Evolutionary conservation across 164 flowering plant genomes (phyloP).

Genomic region (Kingdonia uniflora): DNA sequence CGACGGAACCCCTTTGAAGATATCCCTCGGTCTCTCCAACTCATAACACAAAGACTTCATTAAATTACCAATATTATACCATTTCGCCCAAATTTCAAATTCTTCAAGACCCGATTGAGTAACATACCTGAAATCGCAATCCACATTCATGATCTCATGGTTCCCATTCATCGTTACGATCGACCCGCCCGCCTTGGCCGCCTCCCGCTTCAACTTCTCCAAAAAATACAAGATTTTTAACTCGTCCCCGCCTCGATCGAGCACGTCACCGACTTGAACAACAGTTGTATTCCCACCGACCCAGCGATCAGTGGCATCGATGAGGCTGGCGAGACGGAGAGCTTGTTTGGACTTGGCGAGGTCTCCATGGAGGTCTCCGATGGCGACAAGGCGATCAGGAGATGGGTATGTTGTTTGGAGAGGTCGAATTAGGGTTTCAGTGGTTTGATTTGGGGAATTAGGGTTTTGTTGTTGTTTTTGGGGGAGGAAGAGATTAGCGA

Average conservation of each 20-base stretch:
- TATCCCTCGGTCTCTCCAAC: conserved; percentile 28
- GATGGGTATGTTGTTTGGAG: conserved; percentile 35
- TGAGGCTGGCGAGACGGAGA: conserved; percentile 50
- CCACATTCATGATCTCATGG: conserved; percentile 90
- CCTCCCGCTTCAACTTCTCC: conserved; percentile 67
- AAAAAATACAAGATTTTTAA: conserved; percentile 63
- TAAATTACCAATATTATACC: conserved; percentile 55
- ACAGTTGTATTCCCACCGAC: conserved; percentile 60
- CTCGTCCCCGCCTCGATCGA: conserved; percentile 92
- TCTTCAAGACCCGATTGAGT: conserved; percentile 43
- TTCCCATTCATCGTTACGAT: conserved; percentile 81
- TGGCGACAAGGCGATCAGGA: conserved; percentile 64
- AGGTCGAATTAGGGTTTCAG: conserved; percentile 2
- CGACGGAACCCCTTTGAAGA: conserved; percentile 38
- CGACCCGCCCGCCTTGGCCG: conserved; percentile 42
- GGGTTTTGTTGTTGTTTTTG: conserved; percentile 4
- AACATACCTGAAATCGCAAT: conserved; percentile 66
- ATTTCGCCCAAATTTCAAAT: conserved; percentile 56
- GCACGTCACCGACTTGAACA: conserved; percentile 88
- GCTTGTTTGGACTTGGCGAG: conserved; percentile 57
- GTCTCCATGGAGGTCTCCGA: conserved; percentile 96
- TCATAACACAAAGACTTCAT: conserved; percentile 57
- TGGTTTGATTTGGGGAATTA: conserved; percentile 10
- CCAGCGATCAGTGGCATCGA: conserved; percentile 51
- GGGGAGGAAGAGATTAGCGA: conserved; percentile 41